Base-by-base conservation (phyloP, 148 eudicot genomes). In the Pouteria glomerata region DNA sequence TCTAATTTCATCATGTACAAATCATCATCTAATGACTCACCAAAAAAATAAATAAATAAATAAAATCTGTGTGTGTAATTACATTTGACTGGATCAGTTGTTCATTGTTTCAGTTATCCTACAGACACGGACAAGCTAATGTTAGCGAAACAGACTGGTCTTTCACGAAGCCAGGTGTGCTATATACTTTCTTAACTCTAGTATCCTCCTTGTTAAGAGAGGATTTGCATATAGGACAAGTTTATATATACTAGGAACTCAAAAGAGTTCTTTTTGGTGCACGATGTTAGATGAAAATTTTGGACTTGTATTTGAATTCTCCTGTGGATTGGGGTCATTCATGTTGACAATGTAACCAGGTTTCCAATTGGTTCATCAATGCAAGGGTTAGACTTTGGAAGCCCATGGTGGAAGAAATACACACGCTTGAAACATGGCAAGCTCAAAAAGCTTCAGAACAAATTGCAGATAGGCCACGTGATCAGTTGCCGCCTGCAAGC, bases 121-220 rank as follows among this genome's bases (percentile, higher is more conserved):
- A 89, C 94, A 0, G 97, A 92, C 73, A 78, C 86, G 0, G 97
- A 92, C 82, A 92, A 92, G 75, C 73, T 85, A 57, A 87, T 92
- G 92, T 69, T 92, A 42, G 97, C 97, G 7, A 89, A 74, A 70
- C 97, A 92, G 74, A 89, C 97, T 0, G 97, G 95, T 33, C 85
- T 92, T 61, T 79, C 97, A 10, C 83, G 97, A 69, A 87, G 82
- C 74, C 97, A 92, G 92, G 97, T 92, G 47, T 47, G 72, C 63
- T 19, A 31, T 19, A 31, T 34, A 45, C 37, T 69, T 69, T 19
- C 11, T 44, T 31, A 41, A 7, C 57, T 60, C 57, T 26, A 27
- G 15, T 8, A 33, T 14, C 55, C 18, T 58, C n/a, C 26, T 30
- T 31, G 37, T 45, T 53, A n/a, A n/a, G n/a, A 7, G 45, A 30